Base-by-base conservation (phyloP, 2,329 filamentous ascomycete genomes). In the Alternaria brassicicola region DNA sequence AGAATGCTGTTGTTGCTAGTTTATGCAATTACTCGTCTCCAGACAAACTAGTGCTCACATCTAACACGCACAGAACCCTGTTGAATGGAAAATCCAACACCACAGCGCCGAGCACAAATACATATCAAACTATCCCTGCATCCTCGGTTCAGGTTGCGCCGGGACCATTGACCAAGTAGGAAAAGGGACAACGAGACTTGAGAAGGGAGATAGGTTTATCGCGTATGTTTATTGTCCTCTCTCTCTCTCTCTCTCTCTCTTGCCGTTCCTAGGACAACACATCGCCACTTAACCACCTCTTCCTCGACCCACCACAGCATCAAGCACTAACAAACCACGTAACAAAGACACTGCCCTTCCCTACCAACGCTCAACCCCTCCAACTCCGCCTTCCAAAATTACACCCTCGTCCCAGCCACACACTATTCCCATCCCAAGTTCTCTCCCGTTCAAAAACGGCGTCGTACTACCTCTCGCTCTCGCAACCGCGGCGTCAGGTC, bases 251-350 rank as follows among this genome's bases (percentile, higher is more conserved):
- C 30, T n/a, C 12, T n/a, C 8, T 6, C 6, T 17, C 15, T 3
- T 35, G 6, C 15, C 2, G 13, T 35, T 35, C 15, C 15, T 1
- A n/a, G 15, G 9, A 17, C n/a, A n/a, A 36, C 2, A 36, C 33
- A 36, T 9, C 9, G 10, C 6, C 8, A 8, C n/a, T 1, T 3
- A 36, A 5, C 7, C 8, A 36, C 33, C 4, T 3, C 33, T 7
- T 36, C 33, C n/a, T 19, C 7, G 4, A 2, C 33, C 33, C 10
- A 19, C n/a, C n/a, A 36, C 1, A 8, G 10, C 8, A 10, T 9
- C n/a, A 0, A 1, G 2, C 28, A 1, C 33, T 36, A 36, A 36
- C n/a, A 4, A 19, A 0, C 4, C 13, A 1, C 8, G 13, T 9
- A 17, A 8, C n/a, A 36, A n/a, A 36, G 33, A 1, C 19, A 17